phyloP scores from a whole-genome alignment of 2,329 filamentous ascomycete genomes.

The Fonsecaea erecta region DNA sequence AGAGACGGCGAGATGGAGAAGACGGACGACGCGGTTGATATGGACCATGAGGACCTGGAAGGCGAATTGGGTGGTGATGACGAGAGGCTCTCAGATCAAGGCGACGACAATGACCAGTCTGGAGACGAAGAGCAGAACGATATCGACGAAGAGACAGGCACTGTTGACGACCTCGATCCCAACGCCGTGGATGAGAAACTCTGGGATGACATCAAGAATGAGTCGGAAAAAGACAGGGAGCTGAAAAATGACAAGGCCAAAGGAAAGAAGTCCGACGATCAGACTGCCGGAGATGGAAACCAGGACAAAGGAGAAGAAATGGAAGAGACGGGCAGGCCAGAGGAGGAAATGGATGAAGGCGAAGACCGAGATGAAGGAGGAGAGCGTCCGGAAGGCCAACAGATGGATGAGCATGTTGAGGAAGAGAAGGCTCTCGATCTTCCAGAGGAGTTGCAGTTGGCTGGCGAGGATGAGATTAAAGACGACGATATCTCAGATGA shows the following conservation, averaged over 20 bases:
- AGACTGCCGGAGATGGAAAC: constrained; percentile 64
- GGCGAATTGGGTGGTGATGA: constrained; percentile 73
- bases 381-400: constrained; percentile 65
- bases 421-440: constrained; percentile 82
- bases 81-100: constrained; percentile 52
- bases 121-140: constrained; percentile 68
- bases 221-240: constrained; percentile 64
- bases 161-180: constrained; percentile 88
- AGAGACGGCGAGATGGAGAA: constrained; percentile 55
- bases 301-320: constrained; percentile 57
- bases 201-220: constrained; percentile 76
- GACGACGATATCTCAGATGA: constrained; percentile 59
- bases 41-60: constrained; percentile 85
- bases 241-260: constrained; percentile 74
- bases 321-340: constrained; percentile 64
- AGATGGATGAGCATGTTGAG: constrained; percentile 74
- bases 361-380: constrained; percentile 62
- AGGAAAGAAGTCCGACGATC: constrained; percentile 61
- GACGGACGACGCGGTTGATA: constrained; percentile 54
- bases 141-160: constrained; percentile 86
- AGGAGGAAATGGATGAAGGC: constrained; percentile 50
- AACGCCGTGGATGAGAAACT: constrained; percentile 96
- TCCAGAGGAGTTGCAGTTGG: constrained; percentile 85
- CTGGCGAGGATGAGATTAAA: constrained; percentile 65
- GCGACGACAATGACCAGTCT: constrained; percentile 64